Percentiles rank a stretch among this genome's conserved stretches.
Evolutionary conservation across 805 yeast species (phyloP).

Genomic region (Ogataea haglerorum): DNA sequence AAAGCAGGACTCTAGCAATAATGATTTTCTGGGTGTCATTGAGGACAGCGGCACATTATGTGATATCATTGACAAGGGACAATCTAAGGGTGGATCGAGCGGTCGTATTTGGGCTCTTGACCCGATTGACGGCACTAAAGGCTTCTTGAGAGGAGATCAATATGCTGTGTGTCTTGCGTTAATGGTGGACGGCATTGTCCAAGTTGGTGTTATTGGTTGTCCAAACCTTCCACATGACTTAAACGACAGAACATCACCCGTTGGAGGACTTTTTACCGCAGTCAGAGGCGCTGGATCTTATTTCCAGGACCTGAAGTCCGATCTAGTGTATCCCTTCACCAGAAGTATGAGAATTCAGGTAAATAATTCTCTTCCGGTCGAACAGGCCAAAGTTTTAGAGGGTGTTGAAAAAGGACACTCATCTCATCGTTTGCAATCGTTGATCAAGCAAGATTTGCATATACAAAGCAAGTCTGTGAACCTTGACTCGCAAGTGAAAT

Average conservation of each 20-base stretch:
- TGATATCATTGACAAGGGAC: conserved; percentile 73
- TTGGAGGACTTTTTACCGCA: conserved; percentile 77
- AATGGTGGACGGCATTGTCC: conserved; percentile 79
- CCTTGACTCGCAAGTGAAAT: conserved; percentile 94
- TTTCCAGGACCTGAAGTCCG: conserved; percentile 41
- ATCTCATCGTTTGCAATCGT: conserved; percentile 79
- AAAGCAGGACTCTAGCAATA: conserved; percentile 34
- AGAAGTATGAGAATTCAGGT: conserved; percentile 41
- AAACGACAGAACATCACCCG: conserved; percentile 34
- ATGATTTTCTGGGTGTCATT: conserved; percentile 40
- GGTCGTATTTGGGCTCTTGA: conserved; percentile 97
- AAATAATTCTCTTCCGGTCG: conserved; percentile 44
- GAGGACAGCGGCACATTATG: conserved; percentile 47
- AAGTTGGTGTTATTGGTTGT: conserved; percentile 92
- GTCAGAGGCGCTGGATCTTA: conserved; percentile 65
- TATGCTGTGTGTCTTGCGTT: conserved; percentile 94
- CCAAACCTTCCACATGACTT: conserved; percentile 74
- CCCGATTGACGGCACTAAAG: conserved; percentile 98
- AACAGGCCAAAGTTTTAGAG: conserved; percentile 70
- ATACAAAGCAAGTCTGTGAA: conserved; percentile 62
- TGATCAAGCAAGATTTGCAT: conserved; percentile 61
- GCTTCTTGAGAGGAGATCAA: conserved; percentile 93
- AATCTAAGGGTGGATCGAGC: conserved; percentile 68
- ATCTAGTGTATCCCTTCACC: conserved; percentile 38
- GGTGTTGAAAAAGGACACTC: conserved; percentile 96